Evolutionary conservation across 1,139 yeast species (phyloP).

Genomic region (Saccharomycopsis crataegensis): DNA sequence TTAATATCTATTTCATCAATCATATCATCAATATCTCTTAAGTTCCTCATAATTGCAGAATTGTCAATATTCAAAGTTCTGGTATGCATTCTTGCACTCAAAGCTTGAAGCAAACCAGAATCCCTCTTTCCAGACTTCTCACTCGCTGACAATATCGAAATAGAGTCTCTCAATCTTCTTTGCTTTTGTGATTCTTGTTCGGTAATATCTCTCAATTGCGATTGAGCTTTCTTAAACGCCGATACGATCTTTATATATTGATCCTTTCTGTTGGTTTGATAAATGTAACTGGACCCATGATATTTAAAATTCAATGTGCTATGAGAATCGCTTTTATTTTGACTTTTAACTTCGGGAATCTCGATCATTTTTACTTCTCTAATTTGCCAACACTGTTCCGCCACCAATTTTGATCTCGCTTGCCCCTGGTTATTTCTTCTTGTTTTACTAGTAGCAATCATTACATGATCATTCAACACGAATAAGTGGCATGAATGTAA

Average conservation of each 20-base stretch:
- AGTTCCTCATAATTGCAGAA: conserved; percentile 31
- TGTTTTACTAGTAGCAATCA: conserved; percentile 63
- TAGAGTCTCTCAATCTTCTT: conserved; percentile 39
- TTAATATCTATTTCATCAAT: conserved; percentile 62
- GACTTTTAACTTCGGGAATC: conserved; percentile 22
- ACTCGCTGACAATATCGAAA: conserved; percentile 38
- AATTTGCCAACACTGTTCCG: conserved; percentile 76
- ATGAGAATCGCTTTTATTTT: conserved; percentile 20
- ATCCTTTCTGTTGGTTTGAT: conserved; percentile 56
- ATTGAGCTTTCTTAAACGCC: conserved; percentile 58
- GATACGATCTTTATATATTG: conserved; percentile 52
- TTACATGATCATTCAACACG: conserved; percentile 66
- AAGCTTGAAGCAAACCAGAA: conserved; percentile 37
- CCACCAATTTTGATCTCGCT: conserved; percentile 39
- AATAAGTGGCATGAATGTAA: conserved; percentile 71
- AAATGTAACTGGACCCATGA: conserved; percentile 47
- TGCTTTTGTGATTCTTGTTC: conserved; percentile 37
- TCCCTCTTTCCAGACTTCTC: conserved; percentile 25
- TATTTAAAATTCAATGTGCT: conserved; percentile 35
- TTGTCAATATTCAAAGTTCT: conserved; percentile 45
- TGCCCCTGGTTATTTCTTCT: conserved; percentile 29
- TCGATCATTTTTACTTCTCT: conserved; percentile 53
- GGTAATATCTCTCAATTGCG: conserved; percentile 42
- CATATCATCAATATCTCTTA: conserved; percentile 51
- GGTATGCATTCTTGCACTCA: conserved; percentile 47